Evolutionary conservation across 1,284 basidiomycete genomes (phyloP), one percentile per base, ranked within the genome.

Genomic region (Irpex rosettiformis): DNA sequence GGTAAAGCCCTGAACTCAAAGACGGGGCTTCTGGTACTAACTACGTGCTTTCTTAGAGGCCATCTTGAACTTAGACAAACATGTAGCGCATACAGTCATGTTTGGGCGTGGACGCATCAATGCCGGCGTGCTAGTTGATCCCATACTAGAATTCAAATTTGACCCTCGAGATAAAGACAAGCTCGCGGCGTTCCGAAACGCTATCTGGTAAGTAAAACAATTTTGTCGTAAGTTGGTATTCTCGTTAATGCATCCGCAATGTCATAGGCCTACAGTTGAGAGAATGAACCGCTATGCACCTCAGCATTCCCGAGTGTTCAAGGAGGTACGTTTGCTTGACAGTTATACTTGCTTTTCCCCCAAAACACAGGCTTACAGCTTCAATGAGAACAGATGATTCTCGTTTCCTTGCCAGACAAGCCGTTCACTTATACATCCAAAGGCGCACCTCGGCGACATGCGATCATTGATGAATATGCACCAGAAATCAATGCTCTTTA

Each of bases 91-190:
- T 52, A 66, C 67, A 5, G 58, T 75, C 18, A 70, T 77, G 67
- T 71, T 81, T 60, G 79, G 79, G 1, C 65, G 75, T 1, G 75
- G 76, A 4, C 66, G 72, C n/a, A 75, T 76, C 62, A 75, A 78
- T 53, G 71, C 70, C 11, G 79, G 79, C 1, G 69, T 80, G 13
- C 61, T 80, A 10, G 62, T 82, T 11, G 73, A 80, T 30, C 77
- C 77, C 0, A 64, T 52, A 6, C 61, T 68, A 4, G 64, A 62
- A 16, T 66, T 65, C 28, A 52, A 58, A 2, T 69, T 77, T 60
- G 72, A 77, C 63, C 70, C 72, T 3, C 55, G 16, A 6, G 72
- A 76, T 48, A 11, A 57, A 18, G 62, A 64, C 5, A 65, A 65
- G 45, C 58, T 77, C 3, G 66, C 64, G 0, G 65, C 62, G 1